Percentiles rank a stretch among this genome's conserved stretches.
These are phyloP conservation scores for Prosopis cineraria DNA, from an alignment of 306 rosid species.

Conservation along the genomic window DNA sequence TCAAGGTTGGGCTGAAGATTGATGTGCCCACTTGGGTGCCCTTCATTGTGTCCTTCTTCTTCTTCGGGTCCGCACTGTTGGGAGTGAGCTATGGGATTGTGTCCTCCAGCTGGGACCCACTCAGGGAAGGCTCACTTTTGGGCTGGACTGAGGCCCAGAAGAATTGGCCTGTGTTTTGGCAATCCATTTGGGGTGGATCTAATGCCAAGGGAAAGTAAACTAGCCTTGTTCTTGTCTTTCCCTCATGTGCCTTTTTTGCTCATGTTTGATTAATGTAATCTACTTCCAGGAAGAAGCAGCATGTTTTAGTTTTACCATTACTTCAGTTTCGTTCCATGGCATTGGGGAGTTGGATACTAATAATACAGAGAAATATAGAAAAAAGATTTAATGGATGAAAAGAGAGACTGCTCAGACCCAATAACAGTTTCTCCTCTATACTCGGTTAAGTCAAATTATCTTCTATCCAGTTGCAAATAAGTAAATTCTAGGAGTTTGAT, in stretches of 20 bases:
- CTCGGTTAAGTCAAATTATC: too few species aligned
- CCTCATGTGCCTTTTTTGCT: background rate
- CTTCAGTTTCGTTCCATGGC: background rate
- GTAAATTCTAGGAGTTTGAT: too few species aligned
- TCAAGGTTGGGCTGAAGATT: slow-evolving; percentile 74
- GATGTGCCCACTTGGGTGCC: slow-evolving; percentile 97
- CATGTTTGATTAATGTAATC: too few species aligned
- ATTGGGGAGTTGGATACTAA: too few species aligned
- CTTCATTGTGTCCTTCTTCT: slow-evolving; percentile 76
- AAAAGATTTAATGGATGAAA: too few species aligned
- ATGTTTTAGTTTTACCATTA: too few species aligned
- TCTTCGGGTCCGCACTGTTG: slow-evolving; percentile 81
- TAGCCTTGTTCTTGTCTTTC: background rate
- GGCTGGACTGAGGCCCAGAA: slow-evolving; percentile 72
- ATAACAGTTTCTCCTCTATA: too few species aligned
- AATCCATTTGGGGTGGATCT: slow-evolving; percentile 54
- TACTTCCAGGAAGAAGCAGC: too few species aligned
- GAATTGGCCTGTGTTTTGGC: slow-evolving; percentile 74
- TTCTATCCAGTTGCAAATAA: too few species aligned
- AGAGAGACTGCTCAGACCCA: too few species aligned
- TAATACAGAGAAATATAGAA: too few species aligned
- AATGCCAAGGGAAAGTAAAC: slow-evolving; percentile 29
- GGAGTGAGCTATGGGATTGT: slow-evolving; percentile 97
- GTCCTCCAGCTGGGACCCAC: slow-evolving; percentile 81
- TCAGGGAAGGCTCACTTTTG: slow-evolving; percentile 62